phyloP scores from a whole-genome alignment of 306 rosid genomes.

The Cicer bijugum region DNA sequence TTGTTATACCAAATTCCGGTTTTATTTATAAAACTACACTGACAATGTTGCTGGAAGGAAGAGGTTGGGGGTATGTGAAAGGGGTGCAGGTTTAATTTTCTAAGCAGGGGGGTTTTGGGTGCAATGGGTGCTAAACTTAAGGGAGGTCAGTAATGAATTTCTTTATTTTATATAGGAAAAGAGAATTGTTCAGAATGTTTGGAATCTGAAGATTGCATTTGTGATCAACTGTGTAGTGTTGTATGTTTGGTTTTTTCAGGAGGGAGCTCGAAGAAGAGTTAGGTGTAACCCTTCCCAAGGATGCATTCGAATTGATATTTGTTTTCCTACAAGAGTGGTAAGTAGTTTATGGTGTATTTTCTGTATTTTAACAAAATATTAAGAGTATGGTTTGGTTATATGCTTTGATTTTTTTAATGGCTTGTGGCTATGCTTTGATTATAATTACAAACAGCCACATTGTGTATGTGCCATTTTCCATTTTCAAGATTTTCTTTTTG shows the following conservation, averaged over 20 bases:
- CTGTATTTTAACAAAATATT: conserved; percentile 21
- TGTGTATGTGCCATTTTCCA: conserved; percentile 13
- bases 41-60: no score
- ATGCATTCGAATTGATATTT: conserved; percentile 86
- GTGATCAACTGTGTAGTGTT: conserved; percentile 22
- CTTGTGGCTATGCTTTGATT: not conserved
- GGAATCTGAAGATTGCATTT: conserved; percentile 8
- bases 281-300: conserved; percentile 81
- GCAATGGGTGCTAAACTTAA: not conserved
- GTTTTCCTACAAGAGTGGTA: conserved; percentile 80
- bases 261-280: conserved; percentile 96
- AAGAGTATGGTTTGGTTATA: conserved; percentile 11
- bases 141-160: not conserved
- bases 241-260: conserved; percentile 57
- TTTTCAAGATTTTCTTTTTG: conserved; percentile 3
- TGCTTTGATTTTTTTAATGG: not conserved
- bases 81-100: not conserved
- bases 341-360: conserved; percentile 39
- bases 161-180: conserved; percentile 5
- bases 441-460: not conserved
- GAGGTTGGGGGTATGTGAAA: no score
- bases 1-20: no score
- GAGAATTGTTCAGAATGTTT: conserved; percentile 16
- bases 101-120: not conserved
- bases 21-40: no score